Evolutionary conservation across 768 basidiomycete genomes (phyloP), one percentile per base, ranked within the genome.

Genomic region (Tricholoma matsutake): DNA sequence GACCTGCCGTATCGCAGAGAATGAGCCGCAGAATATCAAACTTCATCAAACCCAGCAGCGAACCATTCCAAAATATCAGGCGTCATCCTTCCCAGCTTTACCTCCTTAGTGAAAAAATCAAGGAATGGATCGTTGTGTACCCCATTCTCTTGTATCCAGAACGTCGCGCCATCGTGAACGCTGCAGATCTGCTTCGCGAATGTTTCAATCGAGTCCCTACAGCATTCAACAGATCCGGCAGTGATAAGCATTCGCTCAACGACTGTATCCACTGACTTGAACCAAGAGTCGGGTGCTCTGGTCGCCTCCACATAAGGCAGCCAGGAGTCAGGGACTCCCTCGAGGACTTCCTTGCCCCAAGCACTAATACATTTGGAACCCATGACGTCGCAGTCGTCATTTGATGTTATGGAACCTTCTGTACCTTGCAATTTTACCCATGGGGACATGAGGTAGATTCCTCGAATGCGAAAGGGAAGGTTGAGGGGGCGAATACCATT

Each of bases 121-220:
- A 74, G 63, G 35, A 67, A 74, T 49, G 71, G 69, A 57, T 78
- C 76, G 59, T 76, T 71, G 54, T 79, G 78, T 9, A 78, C 65
- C 1, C 76, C 78, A 43, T 65, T 61, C 28, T 68, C 60, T 61
- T 78, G 76, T 28, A 76, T 53, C 7, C 71, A 64, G 25, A 75
- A 62, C 35, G 64, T 63, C 54, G 64, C 57, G 6, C 64, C 56
- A 10, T 47, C 11, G 9, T 57, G 56, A 57, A 20, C n/a, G 11
- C 56, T 22, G 28, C 56, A 47, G 29, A 57, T 57, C 9, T 47
- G 14, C 18, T 57, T 47, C 13, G 49, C 47, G 4, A 59, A 47
- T 14, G 28, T 16, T 28, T 49, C 47, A 28, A 71, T 69, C 20
- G 70, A 67, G 39, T 72, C 73, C 4, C 55, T 57, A 60, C 73